Evolutionary conservation across 2,329 filamentous ascomycete genomes (phyloP).

Genomic region (Stenocarpella maydis): DNA sequence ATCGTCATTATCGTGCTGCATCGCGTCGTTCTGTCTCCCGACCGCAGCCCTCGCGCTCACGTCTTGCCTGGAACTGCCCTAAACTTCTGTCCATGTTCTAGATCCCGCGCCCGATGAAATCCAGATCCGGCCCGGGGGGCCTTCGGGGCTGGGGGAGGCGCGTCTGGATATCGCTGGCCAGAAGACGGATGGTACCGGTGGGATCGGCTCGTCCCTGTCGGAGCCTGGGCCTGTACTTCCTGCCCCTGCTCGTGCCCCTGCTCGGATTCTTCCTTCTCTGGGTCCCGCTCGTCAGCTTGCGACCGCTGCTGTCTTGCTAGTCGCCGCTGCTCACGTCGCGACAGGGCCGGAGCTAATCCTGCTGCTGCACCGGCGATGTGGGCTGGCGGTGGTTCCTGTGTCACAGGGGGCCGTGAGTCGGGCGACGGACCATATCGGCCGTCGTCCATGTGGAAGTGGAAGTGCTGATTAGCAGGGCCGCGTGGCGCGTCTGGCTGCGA

Average conservation of each 20-base stretch:
- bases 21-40: background rate
- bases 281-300: slow-evolving; percentile 9
- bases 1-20: slow-evolving; percentile 1
- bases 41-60: background rate
- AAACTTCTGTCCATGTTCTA: background rate
- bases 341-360: background rate
- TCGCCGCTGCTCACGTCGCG: slow-evolving; percentile 26
- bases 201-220: background rate
- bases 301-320: slow-evolving; percentile 2
- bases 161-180: slow-evolving; percentile 25
- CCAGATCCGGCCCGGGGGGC: slow-evolving; percentile 19
- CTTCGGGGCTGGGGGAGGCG: slow-evolving; percentile 14
- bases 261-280: slow-evolving; percentile 27
- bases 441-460: slow-evolving; percentile 27
- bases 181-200: slow-evolving; percentile 34
- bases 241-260: slow-evolving; percentile 33
- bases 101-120: slow-evolving; percentile 33
- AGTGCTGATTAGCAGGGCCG: slow-evolving; percentile 15
- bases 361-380: background rate
- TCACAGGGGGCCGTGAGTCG: background rate
- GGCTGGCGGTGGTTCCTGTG: background rate
- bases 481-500: slow-evolving; percentile 18
- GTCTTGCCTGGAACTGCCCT: background rate
- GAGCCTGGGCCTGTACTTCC: slow-evolving; percentile 24
- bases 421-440: background rate